Conservation (phyloP, 2,329 filamentous ascomycete genomes). For the Calonectria pteridis region DNA sequence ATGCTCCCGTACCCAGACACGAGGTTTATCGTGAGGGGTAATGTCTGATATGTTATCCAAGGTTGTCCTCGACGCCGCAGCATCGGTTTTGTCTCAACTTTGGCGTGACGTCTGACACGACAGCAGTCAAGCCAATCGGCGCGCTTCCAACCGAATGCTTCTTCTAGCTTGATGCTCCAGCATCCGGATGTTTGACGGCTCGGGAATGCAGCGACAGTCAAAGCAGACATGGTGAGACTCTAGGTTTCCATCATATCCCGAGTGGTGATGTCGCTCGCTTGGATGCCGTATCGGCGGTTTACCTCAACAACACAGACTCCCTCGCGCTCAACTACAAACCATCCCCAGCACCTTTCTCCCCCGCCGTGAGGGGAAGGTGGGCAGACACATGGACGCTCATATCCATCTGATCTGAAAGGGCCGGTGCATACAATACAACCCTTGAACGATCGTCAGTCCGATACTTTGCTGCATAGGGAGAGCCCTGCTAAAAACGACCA, state of each 20-base stretch:
- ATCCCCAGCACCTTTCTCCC: not conserved
- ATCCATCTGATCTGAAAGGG: not conserved
- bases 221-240: not conserved
- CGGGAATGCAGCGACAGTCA: not conserved
- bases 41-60: not conserved
- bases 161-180: not conserved
- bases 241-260: not conserved
- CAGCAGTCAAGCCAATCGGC: not conserved
- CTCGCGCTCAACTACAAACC: not conserved
- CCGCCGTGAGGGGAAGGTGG: not conserved
- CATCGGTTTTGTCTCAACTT: not conserved
- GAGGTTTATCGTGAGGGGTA: not conserved
- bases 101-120: not conserved
- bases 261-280: not conserved
- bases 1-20: not conserved
- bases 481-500: too few species aligned
- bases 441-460: too few species aligned
- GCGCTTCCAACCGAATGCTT: not conserved
- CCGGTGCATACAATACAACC: too few species aligned
- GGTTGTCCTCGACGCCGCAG: not conserved
- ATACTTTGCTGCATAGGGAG: too few species aligned
- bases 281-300: not conserved
- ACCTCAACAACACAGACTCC: not conserved
- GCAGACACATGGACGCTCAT: not conserved
- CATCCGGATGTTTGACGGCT: not conserved